Conservation (phyloP, 768 basidiomycete genomes). For the Nidula microcarpa region DNA sequence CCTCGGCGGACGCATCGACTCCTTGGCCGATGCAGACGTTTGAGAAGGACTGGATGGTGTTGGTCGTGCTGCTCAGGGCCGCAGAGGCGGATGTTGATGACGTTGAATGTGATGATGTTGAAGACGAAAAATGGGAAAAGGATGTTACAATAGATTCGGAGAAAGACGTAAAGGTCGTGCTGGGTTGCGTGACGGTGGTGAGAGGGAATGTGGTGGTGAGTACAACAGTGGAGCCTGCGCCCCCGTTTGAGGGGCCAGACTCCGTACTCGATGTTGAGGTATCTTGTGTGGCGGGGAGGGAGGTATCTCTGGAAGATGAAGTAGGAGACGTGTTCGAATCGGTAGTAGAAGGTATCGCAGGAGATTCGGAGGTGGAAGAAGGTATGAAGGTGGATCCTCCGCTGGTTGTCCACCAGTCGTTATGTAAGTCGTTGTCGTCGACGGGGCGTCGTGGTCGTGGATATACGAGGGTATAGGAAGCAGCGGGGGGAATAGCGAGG, state of each 20-base stretch:
- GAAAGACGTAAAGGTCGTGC: slow-evolving; percentile 39
- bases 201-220: slow-evolving; percentile 33
- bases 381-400: background rate
- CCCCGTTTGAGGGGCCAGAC: slow-evolving; percentile 1
- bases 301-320: slow-evolving; percentile 2
- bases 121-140: background rate
- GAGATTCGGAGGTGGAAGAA: background rate
- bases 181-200: slow-evolving; percentile 33
- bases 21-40: slow-evolving; percentile 62
- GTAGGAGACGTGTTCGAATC: background rate
- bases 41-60: slow-evolving; percentile 14
- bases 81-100: slow-evolving; percentile 15
- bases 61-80: slow-evolving; percentile 16
- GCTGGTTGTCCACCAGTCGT: background rate
- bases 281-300: background rate
- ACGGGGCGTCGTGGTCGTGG: background rate
- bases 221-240: slow-evolving; percentile 6
- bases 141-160: slow-evolving; percentile 27
- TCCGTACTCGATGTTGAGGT: slow-evolving; percentile 3
- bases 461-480: no score
- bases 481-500: no score
- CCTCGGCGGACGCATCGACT: slow-evolving; percentile 59
- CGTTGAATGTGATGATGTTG: slow-evolving; percentile 13
- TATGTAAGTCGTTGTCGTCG: background rate
- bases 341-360: background rate